Evolutionary conservation across 2,329 filamentous ascomycete species (phyloP).

Genomic region (Penicillium aurantiogriseum): DNA sequence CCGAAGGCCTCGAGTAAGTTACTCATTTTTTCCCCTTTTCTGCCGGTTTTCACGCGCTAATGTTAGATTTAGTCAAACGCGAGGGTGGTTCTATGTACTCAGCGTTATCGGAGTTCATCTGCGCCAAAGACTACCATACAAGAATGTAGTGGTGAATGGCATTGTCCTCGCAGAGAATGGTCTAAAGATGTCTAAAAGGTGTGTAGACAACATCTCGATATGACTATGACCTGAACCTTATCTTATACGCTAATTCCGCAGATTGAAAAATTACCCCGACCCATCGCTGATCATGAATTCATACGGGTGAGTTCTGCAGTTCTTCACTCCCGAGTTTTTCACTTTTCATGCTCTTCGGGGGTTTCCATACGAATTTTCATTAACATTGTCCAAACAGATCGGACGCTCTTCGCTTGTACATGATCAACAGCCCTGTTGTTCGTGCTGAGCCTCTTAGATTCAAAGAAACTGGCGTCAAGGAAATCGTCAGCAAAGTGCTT

Average conservation of each 20-base stretch:
- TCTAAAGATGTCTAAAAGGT: conserved; percentile 94
- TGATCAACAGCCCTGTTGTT: conserved; percentile 96
- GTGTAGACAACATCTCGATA: neutral
- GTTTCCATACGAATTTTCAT: neutral
- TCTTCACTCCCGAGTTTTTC: neutral
- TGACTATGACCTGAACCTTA: neutral
- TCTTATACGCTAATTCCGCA: neutral
- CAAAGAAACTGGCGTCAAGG: conserved; percentile 88
- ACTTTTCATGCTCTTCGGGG: neutral
- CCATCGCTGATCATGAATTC: conserved; percentile 77
- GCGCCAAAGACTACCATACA: conserved; percentile 80
- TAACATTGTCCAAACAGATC: conserved; percentile 51
- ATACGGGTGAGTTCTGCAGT: conserved; percentile 53
- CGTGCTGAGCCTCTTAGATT: conserved; percentile 87
- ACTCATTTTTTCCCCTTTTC: too few relatives aligned
- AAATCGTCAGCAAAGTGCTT: conserved; percentile 88
- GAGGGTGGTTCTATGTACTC: conserved; percentile 96
- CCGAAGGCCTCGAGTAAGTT: conserved; percentile 59
- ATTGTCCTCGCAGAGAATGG: conserved; percentile 92
- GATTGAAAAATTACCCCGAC: conserved; percentile 93
- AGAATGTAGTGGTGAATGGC: conserved; percentile 95
- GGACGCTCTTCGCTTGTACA: conserved; percentile 87
- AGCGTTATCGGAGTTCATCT: conserved; percentile 85
- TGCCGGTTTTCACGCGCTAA: neutral
- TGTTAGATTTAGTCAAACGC: conserved; percentile 67